These are phyloP conservation scores for Endocladia muricata DNA, from an alignment of 31 red algal species.

Conservation along the genomic window DNA sequence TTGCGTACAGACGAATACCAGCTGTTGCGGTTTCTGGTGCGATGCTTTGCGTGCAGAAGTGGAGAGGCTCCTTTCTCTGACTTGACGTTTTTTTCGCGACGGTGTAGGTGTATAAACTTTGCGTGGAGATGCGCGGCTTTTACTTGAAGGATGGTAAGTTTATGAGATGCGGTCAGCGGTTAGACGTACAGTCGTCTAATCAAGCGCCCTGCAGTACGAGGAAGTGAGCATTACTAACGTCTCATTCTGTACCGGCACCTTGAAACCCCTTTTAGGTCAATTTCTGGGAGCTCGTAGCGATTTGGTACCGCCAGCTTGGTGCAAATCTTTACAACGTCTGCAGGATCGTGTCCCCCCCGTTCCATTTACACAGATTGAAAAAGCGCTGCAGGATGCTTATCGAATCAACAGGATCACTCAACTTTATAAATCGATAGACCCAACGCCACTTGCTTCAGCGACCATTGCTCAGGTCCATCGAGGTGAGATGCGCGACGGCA, in stretches of 20 bases:
- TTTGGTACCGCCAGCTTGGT: slow-evolving; percentile 84
- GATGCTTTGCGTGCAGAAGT: no score
- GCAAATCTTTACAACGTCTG: slow-evolving; percentile 51
- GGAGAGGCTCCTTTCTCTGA: no score
- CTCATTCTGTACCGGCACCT: no score
- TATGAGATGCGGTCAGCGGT: no score
- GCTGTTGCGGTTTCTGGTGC: no score
- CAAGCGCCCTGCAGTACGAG: no score
- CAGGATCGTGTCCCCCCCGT: slow-evolving; percentile 71
- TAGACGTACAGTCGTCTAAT: no score
- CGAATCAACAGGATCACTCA: slow-evolving; percentile 46
- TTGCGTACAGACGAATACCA: background rate
- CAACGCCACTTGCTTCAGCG: slow-evolving; percentile 64
- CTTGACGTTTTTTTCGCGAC: background rate
- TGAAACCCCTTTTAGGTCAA: no score
- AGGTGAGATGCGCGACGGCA: slow-evolving; percentile 55
- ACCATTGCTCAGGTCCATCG: slow-evolving; percentile 91
- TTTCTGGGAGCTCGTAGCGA: slow-evolving; percentile 77
- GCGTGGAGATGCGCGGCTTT: slow-evolving; percentile 83
- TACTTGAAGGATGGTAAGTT: slow-evolving; percentile 86
- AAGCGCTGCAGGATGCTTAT: slow-evolving; percentile 46
- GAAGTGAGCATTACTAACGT: no score
- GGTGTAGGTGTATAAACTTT: slow-evolving; percentile 73
- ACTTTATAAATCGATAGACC: slow-evolving; percentile 60
- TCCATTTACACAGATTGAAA: slow-evolving; percentile 60